Evolutionary conservation across 768 basidiomycete species (phyloP), one percentile per base, ranked within the genome.

Genomic region (Boletus coccyginus): DNA sequence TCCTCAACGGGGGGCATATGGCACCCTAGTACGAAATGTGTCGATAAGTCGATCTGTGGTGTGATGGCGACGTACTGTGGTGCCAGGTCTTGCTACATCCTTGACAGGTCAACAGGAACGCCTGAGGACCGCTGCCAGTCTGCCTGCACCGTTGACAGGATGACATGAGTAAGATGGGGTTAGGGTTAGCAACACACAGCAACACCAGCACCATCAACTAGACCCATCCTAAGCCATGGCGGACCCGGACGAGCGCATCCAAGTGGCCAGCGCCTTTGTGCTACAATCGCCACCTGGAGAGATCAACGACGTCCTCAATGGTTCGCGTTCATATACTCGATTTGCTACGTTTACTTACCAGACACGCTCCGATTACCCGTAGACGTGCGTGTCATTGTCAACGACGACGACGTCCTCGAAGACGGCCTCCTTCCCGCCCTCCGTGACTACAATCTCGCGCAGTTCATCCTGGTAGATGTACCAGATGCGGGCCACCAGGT

Each of bases 281-380:
- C 79, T 92, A 1, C 95, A 97, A 69, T 86, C 92, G 1, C 95
- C 95, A 27, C 95, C 95, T 1, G 95, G 95, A 44, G 91, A 98
- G 77, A 94, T 98, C 62, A 97, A 96, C 72, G 95, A 98, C 75
- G 94, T 97, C 17, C 78, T 98, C 52, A 92, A 92, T 65, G 94
- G 93, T 92, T 57, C 59, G 73, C 52, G 44, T 44, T n/a, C 46
- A 5, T 45, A 3, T 38, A 2, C 36, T 39, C 32, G 58, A 43
- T 43, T 2, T 44, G 19, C 50, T 27, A 3, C 42, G 0, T 12
- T 5, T 12, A 5, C 42, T 52, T 0, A 57, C 45, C 41, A 45
- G 38, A 46, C 55, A 46, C 59, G 55, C 58, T 40, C 58, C 41
- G 47, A 60, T 32, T 31, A 57, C 58, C 58, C 61, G 58, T 66